Evolutionary conservation across 805 yeast species (phyloP).

Genomic region (Yarrowia sp.): DNA sequence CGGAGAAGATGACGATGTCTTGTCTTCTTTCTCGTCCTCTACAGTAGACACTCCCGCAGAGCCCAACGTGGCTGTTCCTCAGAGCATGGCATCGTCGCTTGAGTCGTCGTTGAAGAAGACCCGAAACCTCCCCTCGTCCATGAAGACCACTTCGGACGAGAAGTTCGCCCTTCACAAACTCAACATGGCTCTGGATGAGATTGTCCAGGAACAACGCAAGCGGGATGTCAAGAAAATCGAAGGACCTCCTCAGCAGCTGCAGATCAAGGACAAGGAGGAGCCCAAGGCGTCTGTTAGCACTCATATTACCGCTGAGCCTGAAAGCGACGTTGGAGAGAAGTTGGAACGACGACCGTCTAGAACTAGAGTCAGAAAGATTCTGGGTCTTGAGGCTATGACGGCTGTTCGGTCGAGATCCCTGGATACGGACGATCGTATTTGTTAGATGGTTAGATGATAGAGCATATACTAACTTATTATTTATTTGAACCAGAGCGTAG

Average conservation of each 20-base stretch:
- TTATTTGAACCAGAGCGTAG: no score
- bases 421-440: slow-evolving; percentile 31
- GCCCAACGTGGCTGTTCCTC: slow-evolving; percentile 6
- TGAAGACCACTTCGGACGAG: slow-evolving; percentile 28
- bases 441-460: slow-evolving; percentile 7
- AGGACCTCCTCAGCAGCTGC: not conserved
- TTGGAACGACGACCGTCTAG: slow-evolving; percentile 31
- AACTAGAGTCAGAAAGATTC: slow-evolving; percentile 28
- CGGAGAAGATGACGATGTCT: slow-evolving; percentile 19
- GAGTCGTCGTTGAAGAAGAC: slow-evolving; percentile 13
- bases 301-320: slow-evolving; percentile 18
- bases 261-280: not conserved
- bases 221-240: slow-evolving; percentile 9
- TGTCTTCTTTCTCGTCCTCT: slow-evolving; percentile 8
- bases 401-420: slow-evolving; percentile 30
- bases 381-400: slow-evolving; percentile 32
- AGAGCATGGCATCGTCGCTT: slow-evolving; percentile 12
- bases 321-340: not conserved
- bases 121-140: slow-evolving; percentile 11
- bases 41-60: slow-evolving; percentile 12
- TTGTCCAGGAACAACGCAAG: slow-evolving; percentile 29
- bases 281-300: not conserved
- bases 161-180: slow-evolving; percentile 35
- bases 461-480: not conserved
- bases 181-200: slow-evolving; percentile 38